Percentiles rank a stretch among this genome's conserved stretches.
Evolutionary conservation across 2,329 filamentous ascomycete genomes (phyloP).

Genomic region (Talaromyces atroroseus): DNA sequence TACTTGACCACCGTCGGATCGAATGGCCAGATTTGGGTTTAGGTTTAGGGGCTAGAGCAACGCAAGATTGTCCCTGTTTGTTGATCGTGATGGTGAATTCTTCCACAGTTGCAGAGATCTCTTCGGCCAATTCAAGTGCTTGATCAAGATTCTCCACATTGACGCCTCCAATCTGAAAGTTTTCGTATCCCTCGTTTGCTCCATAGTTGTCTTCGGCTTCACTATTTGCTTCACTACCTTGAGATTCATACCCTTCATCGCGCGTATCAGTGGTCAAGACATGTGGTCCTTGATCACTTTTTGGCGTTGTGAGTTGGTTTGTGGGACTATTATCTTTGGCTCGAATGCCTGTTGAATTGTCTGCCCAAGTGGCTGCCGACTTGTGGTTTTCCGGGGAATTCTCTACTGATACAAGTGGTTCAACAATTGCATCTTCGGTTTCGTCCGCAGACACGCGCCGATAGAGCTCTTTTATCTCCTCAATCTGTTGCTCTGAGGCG

Average conservation of each 20-base stretch:
- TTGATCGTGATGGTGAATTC: neutral
- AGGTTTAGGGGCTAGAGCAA: neutral
- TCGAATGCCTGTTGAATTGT: too few species aligned
- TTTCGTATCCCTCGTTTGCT: neutral
- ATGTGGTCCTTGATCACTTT: too few species aligned
- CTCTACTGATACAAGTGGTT: neutral
- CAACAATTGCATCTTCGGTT: too few species aligned
- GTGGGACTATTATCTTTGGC: too few species aligned
- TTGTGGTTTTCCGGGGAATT: neutral
- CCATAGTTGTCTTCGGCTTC: neutral
- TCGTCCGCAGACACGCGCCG: neutral
- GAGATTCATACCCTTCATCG: too few species aligned
- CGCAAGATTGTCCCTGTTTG: neutral
- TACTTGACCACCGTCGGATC: neutral
- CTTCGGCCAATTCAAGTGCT: neutral
- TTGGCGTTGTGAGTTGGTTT: too few species aligned
- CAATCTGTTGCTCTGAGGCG: too few species aligned
- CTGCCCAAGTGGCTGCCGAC: too few species aligned
- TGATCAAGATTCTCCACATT: neutral
- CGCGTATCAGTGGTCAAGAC: too few species aligned
- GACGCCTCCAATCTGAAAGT: neutral
- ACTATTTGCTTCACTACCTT: neutral
- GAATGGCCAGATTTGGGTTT: neutral
- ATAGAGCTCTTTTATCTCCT: too few species aligned
- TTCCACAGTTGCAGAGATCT: neutral